Evolutionary conservation across 106 monocot species (phyloP).

Genomic region (Iris macrosiphon): DNA sequence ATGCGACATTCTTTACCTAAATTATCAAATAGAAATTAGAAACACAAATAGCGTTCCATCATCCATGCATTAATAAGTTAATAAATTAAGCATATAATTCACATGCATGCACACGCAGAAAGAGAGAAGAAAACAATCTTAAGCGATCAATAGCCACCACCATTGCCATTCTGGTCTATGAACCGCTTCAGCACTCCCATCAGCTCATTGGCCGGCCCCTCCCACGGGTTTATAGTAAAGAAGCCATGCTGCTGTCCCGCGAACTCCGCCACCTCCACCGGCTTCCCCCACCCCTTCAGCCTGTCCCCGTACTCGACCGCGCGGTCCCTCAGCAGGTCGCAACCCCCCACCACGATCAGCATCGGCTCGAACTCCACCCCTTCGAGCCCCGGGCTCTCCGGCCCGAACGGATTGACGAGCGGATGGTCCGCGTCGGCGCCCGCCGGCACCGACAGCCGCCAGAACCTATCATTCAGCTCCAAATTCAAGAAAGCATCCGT

Average conservation of each 20-base stretch:
- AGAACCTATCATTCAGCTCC: constrained; percentile 43
- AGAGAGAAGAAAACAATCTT: too few relatives aligned
- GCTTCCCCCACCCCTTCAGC: constrained; percentile 46
- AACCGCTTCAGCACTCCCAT: constrained; percentile 36
- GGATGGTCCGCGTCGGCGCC: constrained; percentile 35
- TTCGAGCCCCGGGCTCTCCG: constrained; percentile 12
- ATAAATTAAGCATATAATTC: too few relatives aligned
- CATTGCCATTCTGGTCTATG: constrained; percentile 14
- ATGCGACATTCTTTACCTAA: too few relatives aligned
- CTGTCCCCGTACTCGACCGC: constrained; percentile 34
- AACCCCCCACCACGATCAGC: constrained; percentile 60
- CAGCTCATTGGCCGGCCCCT: constrained; percentile 33
- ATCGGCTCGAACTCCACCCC: constrained; percentile 25
- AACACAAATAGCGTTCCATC: too few relatives aligned
- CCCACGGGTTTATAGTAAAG: constrained; percentile 37
- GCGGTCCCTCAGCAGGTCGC: constrained; percentile 51
- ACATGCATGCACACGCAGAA: too few relatives aligned
- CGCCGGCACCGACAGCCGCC: constrained; percentile 43
- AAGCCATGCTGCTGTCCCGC: constrained; percentile 60
- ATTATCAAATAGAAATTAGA: too few relatives aligned
- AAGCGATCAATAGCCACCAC: too few relatives aligned
- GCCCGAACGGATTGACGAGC: constrained; percentile 42
- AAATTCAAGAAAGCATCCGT: constrained; percentile 38
- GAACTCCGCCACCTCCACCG: constrained; percentile 49
- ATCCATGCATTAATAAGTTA: too few relatives aligned